These are phyloP conservation scores for Lagenidium giganteum DNA, from an alignment of 352 stramenopile species.

Conservation along the genomic window DNA sequence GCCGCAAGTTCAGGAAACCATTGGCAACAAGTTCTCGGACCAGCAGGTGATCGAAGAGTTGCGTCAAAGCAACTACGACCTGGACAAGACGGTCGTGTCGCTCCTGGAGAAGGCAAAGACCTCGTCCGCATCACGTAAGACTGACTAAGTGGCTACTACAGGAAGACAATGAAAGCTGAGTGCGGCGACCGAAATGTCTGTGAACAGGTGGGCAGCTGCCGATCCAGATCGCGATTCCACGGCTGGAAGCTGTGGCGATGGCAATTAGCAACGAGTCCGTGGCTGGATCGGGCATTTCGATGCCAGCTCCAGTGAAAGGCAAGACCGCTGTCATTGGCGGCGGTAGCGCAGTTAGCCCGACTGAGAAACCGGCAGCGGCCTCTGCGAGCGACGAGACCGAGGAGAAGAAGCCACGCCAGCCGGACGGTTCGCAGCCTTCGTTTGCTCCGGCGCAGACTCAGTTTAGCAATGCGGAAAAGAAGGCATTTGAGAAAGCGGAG, in stretches of 20 bases:
- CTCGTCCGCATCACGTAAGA: too few species aligned
- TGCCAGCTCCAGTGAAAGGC: conserved; percentile 35
- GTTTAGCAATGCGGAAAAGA: conserved; percentile 54
- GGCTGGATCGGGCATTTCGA: conserved; percentile 16
- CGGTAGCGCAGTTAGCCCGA: conserved; percentile 1
- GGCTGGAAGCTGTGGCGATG: conserved; percentile 51
- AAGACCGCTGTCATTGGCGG: conserved; percentile 43
- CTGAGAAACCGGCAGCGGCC: background rate
- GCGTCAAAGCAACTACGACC: conserved; percentile 69
- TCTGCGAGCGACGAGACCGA: too few species aligned
- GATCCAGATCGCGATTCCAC: conserved; percentile 60
- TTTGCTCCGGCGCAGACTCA: conserved; percentile 35
- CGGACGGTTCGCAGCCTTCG: conserved; percentile 1
- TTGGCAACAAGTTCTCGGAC: conserved; percentile 48
- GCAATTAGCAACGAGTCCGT: conserved; percentile 32
- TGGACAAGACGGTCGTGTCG: conserved; percentile 67
- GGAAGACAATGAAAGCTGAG: too few species aligned
- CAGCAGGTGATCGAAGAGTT: conserved; percentile 66
- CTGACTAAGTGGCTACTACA: too few species aligned
- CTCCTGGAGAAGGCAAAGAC: conserved; percentile 70
- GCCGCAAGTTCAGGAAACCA: conserved; percentile 44
- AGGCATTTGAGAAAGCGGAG: conserved; percentile 63
- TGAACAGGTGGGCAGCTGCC: conserved; percentile 36
- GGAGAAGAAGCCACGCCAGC: background rate
- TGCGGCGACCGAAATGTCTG: too few species aligned